phyloP scores from a whole-genome alignment of 768 basidiomycete genomes.

The Leucocoprinus birnbaumii region DNA sequence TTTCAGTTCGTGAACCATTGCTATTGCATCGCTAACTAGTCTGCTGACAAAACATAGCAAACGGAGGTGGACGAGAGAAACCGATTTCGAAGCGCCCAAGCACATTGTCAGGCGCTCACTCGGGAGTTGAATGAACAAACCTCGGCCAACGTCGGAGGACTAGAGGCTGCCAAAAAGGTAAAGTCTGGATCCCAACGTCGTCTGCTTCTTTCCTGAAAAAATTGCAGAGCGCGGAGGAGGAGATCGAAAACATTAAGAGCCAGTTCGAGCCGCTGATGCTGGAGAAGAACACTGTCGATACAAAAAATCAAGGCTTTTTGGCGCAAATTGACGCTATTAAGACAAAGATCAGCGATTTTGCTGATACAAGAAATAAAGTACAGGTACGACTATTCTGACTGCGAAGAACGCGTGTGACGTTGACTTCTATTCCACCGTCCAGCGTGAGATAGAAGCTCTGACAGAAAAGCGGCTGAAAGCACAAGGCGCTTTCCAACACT shows the following conservation, averaged over 20 bases:
- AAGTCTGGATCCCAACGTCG: too few species aligned
- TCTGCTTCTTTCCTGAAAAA: too few species aligned
- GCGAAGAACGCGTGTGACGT: slow-evolving; percentile 15
- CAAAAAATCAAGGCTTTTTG: slow-evolving; percentile 39
- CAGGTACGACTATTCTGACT: slow-evolving; percentile 28
- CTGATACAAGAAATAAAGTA: slow-evolving; percentile 36
- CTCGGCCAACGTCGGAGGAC: slow-evolving; percentile 56
- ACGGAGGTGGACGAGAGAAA: slow-evolving; percentile 25
- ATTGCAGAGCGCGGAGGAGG: slow-evolving; percentile 49
- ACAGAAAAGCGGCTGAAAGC: slow-evolving; percentile 47
- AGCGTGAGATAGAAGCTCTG: slow-evolving; percentile 51
- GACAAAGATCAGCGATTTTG: slow-evolving; percentile 47
- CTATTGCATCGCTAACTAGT: neutral
- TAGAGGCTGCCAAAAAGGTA: slow-evolving; percentile 55
- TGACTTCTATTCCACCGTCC: neutral
- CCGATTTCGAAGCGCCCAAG: slow-evolving; percentile 28
- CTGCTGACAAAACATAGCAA: slow-evolving; percentile 16
- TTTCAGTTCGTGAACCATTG: neutral
- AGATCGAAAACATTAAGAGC: slow-evolving; percentile 41
- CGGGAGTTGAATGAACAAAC: slow-evolving; percentile 67
- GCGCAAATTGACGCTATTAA: slow-evolving; percentile 44
- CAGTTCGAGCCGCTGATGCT: slow-evolving; percentile 48
- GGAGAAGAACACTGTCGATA: slow-evolving; percentile 47
- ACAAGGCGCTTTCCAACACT: slow-evolving; percentile 47
- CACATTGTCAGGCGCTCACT: slow-evolving; percentile 37